Evolutionary conservation across 148 eudicot species (phyloP).

Genomic region (Persicaria maculosa): DNA sequence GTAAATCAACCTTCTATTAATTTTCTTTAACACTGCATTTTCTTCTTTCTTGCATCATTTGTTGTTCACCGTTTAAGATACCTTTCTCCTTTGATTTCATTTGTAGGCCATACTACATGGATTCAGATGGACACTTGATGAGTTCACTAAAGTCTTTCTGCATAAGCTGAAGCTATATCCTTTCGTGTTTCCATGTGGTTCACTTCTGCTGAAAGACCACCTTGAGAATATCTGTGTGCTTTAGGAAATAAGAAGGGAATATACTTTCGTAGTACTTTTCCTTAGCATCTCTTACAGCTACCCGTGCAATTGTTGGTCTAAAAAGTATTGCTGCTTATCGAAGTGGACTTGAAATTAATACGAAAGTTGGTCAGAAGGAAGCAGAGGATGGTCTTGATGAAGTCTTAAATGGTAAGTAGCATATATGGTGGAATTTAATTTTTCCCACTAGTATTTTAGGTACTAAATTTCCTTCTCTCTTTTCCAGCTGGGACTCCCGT

Average conservation of each 20-base stretch:
- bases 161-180: conserved; percentile 81
- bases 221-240: not conserved
- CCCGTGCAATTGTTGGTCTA: conserved; percentile 54
- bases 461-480: conserved; percentile 16
- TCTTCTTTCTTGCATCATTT: not conserved
- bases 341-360: conserved; percentile 84
- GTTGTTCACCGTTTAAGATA: no score
- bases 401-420: conserved; percentile 52
- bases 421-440: conserved; percentile 5
- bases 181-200: conserved; percentile 16
- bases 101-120: conserved; percentile 48
- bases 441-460: not conserved
- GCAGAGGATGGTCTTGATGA: conserved; percentile 79
- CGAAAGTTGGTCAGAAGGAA: conserved; percentile 55
- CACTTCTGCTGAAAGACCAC: not conserved
- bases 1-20: not conserved
- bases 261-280: conserved; percentile 21
- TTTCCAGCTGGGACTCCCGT: conserved; percentile 60
- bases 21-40: not conserved
- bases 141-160: conserved; percentile 50
- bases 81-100: not conserved
- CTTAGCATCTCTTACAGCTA: conserved; percentile 54
- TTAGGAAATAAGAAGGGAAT: not conserved
- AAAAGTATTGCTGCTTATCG: conserved; percentile 98
- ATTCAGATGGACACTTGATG: conserved; percentile 61